Percentiles rank a stretch among this genome's conserved stretches.
Evolutionary conservation across 2,329 filamentous ascomycete genomes (phyloP).

Genomic region (Lachnellula occidentalis): DNA sequence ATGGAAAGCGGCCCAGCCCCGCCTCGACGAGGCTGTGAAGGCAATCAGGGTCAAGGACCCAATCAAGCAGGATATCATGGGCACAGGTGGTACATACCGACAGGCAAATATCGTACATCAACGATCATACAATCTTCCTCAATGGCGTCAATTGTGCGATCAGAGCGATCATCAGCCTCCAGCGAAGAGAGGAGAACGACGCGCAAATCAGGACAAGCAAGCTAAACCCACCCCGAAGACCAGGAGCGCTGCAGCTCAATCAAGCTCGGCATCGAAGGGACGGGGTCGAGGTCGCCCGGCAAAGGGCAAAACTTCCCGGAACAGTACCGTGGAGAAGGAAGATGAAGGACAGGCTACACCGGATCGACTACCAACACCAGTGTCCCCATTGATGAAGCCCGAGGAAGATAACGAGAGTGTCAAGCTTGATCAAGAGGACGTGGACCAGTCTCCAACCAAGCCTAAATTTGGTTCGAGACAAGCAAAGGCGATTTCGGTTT

Average conservation of each 20-base stretch:
- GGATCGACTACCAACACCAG: conserved; percentile 46
- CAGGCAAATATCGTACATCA: conserved; percentile 97
- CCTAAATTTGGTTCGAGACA: conserved; percentile 42
- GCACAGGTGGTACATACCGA: conserved; percentile 88
- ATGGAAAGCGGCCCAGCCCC: conserved; percentile 79
- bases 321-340: conserved; percentile 14
- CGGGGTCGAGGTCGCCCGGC: conserved; percentile 18
- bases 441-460: conserved; percentile 41
- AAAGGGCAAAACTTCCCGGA: conserved; percentile 22
- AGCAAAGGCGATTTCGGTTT: conserved; percentile 61
- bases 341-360: conserved; percentile 38
- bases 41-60: conserved; percentile 91
- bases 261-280: conserved; percentile 15
- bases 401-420: conserved; percentile 32
- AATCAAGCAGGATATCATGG: conserved; percentile 97
- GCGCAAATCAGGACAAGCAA: conserved; percentile 42
- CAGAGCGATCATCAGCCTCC: conserved; percentile 95
- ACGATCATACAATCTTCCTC: conserved; percentile 90
- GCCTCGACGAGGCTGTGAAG: conserved; percentile 81
- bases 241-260: conserved; percentile 19
- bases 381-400: conserved; percentile 40
- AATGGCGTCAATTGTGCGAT: conserved; percentile 91
- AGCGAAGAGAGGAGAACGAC: conserved; percentile 77
- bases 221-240: conserved; percentile 28
- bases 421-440: conserved; percentile 35